These are phyloP conservation scores for Xylaria sp. DNA, from an alignment of 2,329 filamentous ascomycete species.

Conservation along the genomic window DNA sequence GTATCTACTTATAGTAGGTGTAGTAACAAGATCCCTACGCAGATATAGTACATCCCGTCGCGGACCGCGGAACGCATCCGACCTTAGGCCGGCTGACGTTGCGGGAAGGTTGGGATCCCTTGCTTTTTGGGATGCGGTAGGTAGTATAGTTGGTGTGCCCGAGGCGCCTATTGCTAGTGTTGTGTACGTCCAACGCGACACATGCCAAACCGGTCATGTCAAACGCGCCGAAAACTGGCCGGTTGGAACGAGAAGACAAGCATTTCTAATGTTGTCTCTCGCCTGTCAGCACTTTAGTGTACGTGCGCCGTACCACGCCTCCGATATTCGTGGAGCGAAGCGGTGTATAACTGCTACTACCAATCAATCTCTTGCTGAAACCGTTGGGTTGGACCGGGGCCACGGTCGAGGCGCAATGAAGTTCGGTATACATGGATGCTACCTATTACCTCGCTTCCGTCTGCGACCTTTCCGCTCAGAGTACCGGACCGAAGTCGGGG, in stretches of 20 bases:
- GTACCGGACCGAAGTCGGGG: too few species aligned
- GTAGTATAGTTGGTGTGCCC: background rate
- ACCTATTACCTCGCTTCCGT: background rate
- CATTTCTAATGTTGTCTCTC: background rate
- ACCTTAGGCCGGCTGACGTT: slow-evolving; percentile 2
- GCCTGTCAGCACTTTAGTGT: background rate
- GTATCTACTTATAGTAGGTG: background rate
- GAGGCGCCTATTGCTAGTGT: background rate
- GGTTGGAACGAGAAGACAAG: background rate
- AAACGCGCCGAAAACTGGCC: background rate
- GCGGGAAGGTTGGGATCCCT: slow-evolving; percentile 4
- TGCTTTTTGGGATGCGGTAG: slow-evolving; percentile 6
- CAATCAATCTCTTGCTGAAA: slow-evolving; percentile 4
- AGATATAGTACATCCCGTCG: background rate
- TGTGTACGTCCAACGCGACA: background rate
- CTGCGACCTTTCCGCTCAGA: background rate
- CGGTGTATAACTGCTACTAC: background rate
- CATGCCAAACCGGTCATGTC: slow-evolving; percentile 2
- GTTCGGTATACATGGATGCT: background rate
- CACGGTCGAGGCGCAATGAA: background rate
- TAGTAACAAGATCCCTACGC: background rate
- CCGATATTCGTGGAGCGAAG: background rate
- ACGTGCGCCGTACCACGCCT: background rate
- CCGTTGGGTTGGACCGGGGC: background rate
- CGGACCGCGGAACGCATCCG: slow-evolving; percentile 14